Evolutionary conservation across 2,329 filamentous ascomycete genomes (phyloP).

Genomic region (Scolecobasidium constrictum): DNA sequence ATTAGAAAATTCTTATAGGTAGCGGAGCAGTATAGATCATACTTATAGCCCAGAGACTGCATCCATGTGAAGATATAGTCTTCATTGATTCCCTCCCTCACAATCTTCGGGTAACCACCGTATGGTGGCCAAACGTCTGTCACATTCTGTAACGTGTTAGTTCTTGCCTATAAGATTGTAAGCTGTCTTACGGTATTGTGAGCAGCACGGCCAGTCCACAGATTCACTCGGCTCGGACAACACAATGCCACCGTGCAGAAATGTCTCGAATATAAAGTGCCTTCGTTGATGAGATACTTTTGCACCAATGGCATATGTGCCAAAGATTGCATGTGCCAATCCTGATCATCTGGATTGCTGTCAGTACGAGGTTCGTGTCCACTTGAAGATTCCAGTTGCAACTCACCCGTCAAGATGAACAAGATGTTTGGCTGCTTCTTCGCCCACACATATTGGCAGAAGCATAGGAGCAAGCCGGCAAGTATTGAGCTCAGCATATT

Average conservation of each 20-base stretch:
- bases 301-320: slow-evolving; percentile 48
- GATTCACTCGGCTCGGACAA: slow-evolving; percentile 53
- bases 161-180: no score
- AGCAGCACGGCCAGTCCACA: slow-evolving; percentile 55
- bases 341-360: no score
- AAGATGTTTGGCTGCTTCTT: slow-evolving; percentile 9
- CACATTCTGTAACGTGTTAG: slow-evolving; percentile 22
- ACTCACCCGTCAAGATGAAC: slow-evolving; percentile 11
- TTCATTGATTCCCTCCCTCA: slow-evolving; percentile 52
- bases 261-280: slow-evolving; percentile 50
- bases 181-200: no score
- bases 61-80: slow-evolving; percentile 62
- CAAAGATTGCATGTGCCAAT: slow-evolving; percentile 2
- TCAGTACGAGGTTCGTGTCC: no score
- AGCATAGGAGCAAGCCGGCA: no score
- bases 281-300: slow-evolving; percentile 45
- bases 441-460: no score
- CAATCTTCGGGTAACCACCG: slow-evolving; percentile 51
- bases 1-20: no score
- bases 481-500: no score
- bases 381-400: no score
- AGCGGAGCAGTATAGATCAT: no score
- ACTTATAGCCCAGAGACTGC: slow-evolving; percentile 53
- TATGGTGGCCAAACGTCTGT: slow-evolving; percentile 38
- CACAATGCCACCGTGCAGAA: slow-evolving; percentile 57